Evolutionary conservation across 352 stramenopile species (phyloP), one percentile per base, ranked within the genome.

Genomic region (Elongisporangium anandrum): DNA sequence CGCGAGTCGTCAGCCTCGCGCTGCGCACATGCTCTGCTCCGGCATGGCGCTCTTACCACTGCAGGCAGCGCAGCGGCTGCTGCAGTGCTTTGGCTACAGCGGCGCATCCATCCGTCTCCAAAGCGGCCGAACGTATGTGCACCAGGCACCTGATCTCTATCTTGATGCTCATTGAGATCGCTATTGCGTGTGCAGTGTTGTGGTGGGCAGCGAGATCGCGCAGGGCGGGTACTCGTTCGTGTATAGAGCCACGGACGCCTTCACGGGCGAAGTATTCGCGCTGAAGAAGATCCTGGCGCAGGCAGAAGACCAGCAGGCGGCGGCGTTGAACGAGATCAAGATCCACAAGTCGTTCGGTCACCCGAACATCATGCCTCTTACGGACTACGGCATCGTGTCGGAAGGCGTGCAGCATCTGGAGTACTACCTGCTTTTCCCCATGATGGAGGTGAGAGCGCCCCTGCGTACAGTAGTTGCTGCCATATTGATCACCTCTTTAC

Each of bases 221-320:
- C 87, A 97, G 68, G 88, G 89, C 50, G 89, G 85, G 1, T 96
- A 90, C 66, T 94, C 86, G 41, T 94, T 88, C 56, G 89, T 97
- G 39, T 96, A 92, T 65, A 74, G 73, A 38, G 83, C 85, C 6
- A 73, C 74, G 45, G 85, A 97, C 56, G 70, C 80, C 10, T 56
- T 73, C 34, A 94, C 85, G 15, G 81, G 88, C 20, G 81, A 94
- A 49, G 56, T 69, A 47, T 96, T 94, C 53, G 89, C 89, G 54
- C 84, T 97, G 49, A 97, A 97, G 73, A 97, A 96, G 69, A 83
- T 96, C 19, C 34, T 94, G 55, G 95, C 85, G 65, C 88, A 95
- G 65, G 85, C 79, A 29, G 65, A 87, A 23, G 88, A 96, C 65
- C 89, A 96, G 67, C 75, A 85, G 57, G 72, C 87, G 48, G 67